Conservation (phyloP, 2,329 filamentous ascomycete species). For the Claviceps pazoutovae region DNA sequence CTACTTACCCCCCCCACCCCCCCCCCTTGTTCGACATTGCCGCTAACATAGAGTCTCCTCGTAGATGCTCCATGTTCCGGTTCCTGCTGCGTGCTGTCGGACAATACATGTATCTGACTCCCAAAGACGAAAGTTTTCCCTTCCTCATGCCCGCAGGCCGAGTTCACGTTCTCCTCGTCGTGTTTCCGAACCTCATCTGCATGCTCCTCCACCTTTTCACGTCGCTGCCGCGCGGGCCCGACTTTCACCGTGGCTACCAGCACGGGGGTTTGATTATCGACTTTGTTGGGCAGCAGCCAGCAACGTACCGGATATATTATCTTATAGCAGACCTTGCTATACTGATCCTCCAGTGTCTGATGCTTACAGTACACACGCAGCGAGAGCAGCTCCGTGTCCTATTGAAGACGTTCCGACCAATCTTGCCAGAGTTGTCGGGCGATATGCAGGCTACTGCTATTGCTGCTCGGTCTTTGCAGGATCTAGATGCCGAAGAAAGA, state of each 20-base stretch:
- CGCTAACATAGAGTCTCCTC: conserved; percentile 1
- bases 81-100: conserved; percentile 43
- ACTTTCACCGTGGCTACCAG: conserved; percentile 49
- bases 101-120: conserved; percentile 51
- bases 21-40: background rate
- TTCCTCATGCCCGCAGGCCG: conserved; percentile 41
- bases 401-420: conserved; percentile 25
- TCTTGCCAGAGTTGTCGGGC: conserved; percentile 16
- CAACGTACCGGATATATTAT: conserved; percentile 41
- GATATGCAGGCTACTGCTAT: conserved; percentile 9
- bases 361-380: conserved; percentile 49
- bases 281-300: conserved; percentile 52
- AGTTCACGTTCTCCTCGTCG: conserved; percentile 42
- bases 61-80: conserved; percentile 50
- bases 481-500: conserved; percentile 43
- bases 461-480: conserved; percentile 25
- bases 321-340: conserved; percentile 42
- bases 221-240: conserved; percentile 41
- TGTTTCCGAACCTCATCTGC: conserved; percentile 46
- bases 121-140: conserved; percentile 42
- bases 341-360: conserved; percentile 44
- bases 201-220: conserved; percentile 44
- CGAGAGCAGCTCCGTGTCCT: conserved; percentile 40
- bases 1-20: background rate
- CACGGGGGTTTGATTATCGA: conserved; percentile 55